Conservation (phyloP, 257 asterid species). For the Anisodus acutangulus region DNA sequence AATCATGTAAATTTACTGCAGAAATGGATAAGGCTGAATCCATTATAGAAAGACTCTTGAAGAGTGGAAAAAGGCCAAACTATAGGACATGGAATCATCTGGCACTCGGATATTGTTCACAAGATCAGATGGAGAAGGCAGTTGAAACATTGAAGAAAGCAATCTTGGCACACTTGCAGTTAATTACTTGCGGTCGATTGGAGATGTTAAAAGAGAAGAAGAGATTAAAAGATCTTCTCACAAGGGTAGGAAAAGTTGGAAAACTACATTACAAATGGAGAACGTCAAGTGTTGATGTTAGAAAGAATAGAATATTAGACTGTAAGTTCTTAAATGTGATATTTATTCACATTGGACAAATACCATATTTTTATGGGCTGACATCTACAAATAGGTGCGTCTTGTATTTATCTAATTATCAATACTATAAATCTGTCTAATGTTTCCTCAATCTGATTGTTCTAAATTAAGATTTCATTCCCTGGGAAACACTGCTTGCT, state of each 20-base stretch:
- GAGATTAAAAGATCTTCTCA: conserved; percentile 40
- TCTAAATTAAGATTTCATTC: neutral
- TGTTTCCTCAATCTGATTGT: neutral
- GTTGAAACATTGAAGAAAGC: conserved; percentile 44
- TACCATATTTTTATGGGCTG: neutral
- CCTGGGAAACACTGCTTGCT: neutral
- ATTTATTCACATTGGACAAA: neutral
- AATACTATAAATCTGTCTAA: neutral
- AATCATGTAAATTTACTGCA: conserved; percentile 40
- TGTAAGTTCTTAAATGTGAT: neutral
- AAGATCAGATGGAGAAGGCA: conserved; percentile 47
- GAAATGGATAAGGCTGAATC: conserved; percentile 47
- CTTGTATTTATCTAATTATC: neutral
- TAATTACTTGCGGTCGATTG: conserved; percentile 43
- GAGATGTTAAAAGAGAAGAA: conserved; percentile 37
- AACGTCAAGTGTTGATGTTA: neutral
- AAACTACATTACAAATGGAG: conserved; percentile 28
- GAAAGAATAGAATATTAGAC: neutral
- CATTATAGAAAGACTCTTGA: conserved; percentile 36
- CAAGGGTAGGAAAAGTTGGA: conserved; percentile 33
- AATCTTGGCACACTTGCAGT: conserved; percentile 7
- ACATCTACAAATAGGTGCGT: neutral
- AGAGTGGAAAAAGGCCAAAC: conserved; percentile 28
- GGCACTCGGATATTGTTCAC: conserved; percentile 42
- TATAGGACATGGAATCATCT: conserved; percentile 32